A percentile compares a stretch with the other conserved stretches of the same genome.
phyloP scores from a whole-genome alignment of 257 asterid genomes.

The Hygrophila difformis region DNA sequence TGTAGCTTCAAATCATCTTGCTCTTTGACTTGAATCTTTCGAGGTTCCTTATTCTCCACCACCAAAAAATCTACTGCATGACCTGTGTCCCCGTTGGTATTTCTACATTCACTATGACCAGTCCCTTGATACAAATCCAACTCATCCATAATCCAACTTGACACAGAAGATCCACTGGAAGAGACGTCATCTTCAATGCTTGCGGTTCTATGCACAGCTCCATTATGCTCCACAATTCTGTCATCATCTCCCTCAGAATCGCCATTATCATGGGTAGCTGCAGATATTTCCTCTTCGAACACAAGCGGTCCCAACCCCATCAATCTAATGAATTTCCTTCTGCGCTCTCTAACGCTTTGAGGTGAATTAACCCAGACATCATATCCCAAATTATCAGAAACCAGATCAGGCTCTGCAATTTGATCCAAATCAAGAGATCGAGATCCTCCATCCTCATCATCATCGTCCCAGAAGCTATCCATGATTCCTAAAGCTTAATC shows the following conservation, averaged over 20 bases:
- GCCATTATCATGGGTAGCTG: conserved; percentile 13
- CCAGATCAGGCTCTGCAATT: conserved; percentile 30
- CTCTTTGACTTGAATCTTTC: conserved; percentile 8
- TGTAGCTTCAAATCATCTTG: conserved; percentile 19
- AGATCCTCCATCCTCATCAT: conserved; percentile 34
- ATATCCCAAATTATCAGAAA: conserved; percentile 28
- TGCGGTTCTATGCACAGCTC: conserved; percentile 27
- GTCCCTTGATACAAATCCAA: conserved; percentile 20
- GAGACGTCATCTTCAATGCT: conserved; percentile 35
- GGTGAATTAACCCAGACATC: conserved; percentile 64
- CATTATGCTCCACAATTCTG: conserved; percentile 39
- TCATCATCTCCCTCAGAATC: conserved; percentile 16
- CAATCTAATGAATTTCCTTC: conserved; percentile 49
- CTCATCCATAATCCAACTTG: conserved; percentile 38
- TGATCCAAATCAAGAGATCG: conserved; percentile 59
- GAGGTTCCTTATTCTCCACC: conserved; percentile 15
- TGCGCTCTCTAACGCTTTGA: conserved; percentile 58
- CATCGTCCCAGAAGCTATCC: conserved; percentile 37
- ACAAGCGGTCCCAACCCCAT: conserved; percentile 35
- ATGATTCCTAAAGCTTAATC: conserved; percentile 58
- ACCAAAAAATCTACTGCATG: too few species aligned
- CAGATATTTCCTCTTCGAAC: conserved; percentile 12
- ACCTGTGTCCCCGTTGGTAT: conserved; percentile 13
- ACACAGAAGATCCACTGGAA: conserved; percentile 30
- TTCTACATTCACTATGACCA: conserved; percentile 14